These are phyloP conservation scores for Secale cereale DNA, from an alignment of 176 grass and related monocot species.

Conservation along the genomic window DNA sequence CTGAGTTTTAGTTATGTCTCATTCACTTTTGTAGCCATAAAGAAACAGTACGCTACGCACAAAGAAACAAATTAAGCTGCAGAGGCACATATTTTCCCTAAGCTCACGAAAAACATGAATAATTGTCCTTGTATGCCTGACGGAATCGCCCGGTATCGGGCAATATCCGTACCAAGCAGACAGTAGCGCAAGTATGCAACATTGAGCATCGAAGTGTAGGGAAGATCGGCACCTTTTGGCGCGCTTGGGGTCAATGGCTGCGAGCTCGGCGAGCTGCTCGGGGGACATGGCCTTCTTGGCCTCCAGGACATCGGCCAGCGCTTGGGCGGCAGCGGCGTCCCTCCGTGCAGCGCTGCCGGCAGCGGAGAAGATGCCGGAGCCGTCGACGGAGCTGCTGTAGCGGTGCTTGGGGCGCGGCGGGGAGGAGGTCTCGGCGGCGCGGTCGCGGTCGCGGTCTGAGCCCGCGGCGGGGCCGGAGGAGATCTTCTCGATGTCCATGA, in stretches of 20 bases:
- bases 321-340: constrained; percentile 32
- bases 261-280: constrained; percentile 82
- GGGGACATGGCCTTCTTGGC: constrained; percentile 96
- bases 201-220: background rate
- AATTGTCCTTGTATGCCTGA: constrained; percentile 6
- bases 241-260: constrained; percentile 87
- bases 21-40: too few relatives aligned
- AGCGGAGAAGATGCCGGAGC: constrained; percentile 61
- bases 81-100: constrained; percentile 11
- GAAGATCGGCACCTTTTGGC: constrained; percentile 69
- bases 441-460: constrained; percentile 45
- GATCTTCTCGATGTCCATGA: constrained; percentile 99
- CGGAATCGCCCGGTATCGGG: background rate
- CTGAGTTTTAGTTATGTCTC: too few relatives aligned
- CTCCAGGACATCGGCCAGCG: constrained; percentile 76
- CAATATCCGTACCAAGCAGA: background rate
- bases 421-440: constrained; percentile 54
- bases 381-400: constrained; percentile 89
- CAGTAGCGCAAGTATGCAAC: background rate
- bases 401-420: constrained; percentile 72
- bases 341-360: constrained; percentile 18
- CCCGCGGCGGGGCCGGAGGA: constrained; percentile 47
- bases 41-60: background rate
- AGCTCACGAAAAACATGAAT: background rate
- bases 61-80: constrained; percentile 7